These are phyloP conservation scores for Cladorrhinum sp. DNA, from an alignment of 2,329 filamentous ascomycete species.

Conservation along the genomic window DNA sequence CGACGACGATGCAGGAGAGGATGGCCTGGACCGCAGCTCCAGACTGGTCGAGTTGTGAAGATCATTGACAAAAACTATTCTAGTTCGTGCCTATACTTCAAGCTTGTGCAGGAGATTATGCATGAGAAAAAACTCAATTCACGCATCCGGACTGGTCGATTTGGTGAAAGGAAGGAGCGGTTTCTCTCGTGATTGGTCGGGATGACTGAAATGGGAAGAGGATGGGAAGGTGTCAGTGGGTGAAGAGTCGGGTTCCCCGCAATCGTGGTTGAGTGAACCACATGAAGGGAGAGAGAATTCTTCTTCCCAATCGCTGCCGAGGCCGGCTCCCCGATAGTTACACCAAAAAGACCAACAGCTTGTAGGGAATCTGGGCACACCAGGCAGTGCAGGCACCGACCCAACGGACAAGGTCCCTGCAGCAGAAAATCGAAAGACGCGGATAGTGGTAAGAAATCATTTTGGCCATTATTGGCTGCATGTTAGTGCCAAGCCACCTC, in stretches of 20 bases:
- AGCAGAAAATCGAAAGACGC: not conserved
- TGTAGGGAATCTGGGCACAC: not conserved
- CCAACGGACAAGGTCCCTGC: not conserved
- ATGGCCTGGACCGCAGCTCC: not conserved
- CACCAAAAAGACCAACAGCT: not conserved
- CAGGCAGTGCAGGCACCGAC: not conserved
- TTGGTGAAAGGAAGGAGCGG: not conserved
- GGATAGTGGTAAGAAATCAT: not conserved
- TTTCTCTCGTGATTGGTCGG: not conserved
- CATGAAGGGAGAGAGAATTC: not conserved
- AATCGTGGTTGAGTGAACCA: not conserved
- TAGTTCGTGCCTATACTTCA: not conserved
- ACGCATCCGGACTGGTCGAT: not conserved
- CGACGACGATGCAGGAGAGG: too few relatives aligned
- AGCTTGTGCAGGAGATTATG: not conserved
- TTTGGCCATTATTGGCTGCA: not conserved
- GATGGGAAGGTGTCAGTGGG: not conserved
- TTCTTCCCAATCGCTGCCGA: not conserved
- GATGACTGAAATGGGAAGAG: not conserved
- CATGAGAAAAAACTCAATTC: not conserved
- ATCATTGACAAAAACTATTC: conserved; percentile 2
- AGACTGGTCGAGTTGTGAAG: conserved; percentile 1
- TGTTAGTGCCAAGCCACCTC: not conserved
- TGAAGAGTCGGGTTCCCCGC: not conserved
- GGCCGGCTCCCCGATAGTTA: not conserved